A percentile compares a stretch with the other conserved stretches of the same genome.
phyloP scores from a whole-genome alignment of 345 rosid genomes.

The Populus pruinosa region DNA sequence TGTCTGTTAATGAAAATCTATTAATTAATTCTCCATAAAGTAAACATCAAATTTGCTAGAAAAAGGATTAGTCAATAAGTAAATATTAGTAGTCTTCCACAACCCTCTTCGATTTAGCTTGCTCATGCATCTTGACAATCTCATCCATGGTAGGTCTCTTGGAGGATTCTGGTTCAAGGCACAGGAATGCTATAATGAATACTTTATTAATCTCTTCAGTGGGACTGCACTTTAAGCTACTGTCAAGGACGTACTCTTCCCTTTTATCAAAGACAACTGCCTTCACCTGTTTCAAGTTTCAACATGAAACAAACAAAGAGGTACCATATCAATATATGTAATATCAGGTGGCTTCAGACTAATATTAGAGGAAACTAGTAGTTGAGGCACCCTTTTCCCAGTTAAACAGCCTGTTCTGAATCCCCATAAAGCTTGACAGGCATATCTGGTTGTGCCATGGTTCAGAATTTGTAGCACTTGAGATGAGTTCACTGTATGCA shows the following conservation, averaged over 20 bases:
- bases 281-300: constrained; percentile 52
- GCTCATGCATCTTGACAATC: constrained; percentile 81
- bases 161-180: constrained; percentile 83
- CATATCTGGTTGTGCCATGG: background rate
- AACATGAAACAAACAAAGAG: background rate
- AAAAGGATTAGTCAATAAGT: background rate
- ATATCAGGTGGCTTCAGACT: background rate
- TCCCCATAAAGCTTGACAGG: background rate
- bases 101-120: constrained; percentile 28
- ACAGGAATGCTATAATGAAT: constrained; percentile 57
- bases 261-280: constrained; percentile 61
- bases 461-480: background rate
- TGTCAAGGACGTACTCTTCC: constrained; percentile 59
- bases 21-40: background rate
- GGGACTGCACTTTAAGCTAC: constrained; percentile 47
- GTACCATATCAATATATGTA: background rate
- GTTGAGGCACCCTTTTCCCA: background rate
- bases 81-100: constrained; percentile 13
- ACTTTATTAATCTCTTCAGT: constrained; percentile 51
- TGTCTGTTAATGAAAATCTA: background rate
- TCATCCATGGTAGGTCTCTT: constrained; percentile 79
- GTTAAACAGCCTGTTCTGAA: background rate
- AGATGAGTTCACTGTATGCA: background rate
- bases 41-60: background rate
- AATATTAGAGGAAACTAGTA: background rate